Evolutionary conservation across 2,329 filamentous ascomycete species (phyloP).

Genomic region (Colletotrichum abscissum): DNA sequence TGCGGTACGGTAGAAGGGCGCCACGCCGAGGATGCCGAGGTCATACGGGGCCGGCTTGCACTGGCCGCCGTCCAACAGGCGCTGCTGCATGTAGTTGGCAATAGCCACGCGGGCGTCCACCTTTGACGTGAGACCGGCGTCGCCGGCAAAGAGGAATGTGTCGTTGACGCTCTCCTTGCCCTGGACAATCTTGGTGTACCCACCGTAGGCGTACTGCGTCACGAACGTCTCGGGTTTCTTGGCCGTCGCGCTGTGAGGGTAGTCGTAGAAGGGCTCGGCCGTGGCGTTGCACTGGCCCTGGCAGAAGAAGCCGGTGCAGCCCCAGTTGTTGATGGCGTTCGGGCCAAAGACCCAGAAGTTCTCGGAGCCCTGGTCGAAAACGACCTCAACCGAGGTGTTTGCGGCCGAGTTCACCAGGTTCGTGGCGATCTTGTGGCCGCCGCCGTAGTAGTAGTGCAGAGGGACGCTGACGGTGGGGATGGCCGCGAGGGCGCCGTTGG

Average conservation of each 20-base stretch:
- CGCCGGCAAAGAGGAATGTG: constrained; percentile 16
- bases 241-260: constrained; percentile 20
- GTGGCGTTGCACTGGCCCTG: constrained; percentile 29
- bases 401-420: constrained; percentile 17
- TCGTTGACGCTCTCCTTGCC: constrained; percentile 22
- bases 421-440: constrained; percentile 30
- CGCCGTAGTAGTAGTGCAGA: constrained; percentile 31
- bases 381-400: constrained; percentile 23
- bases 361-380: constrained; percentile 31
- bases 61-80: constrained; percentile 6
- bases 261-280: constrained; percentile 27
- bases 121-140: constrained; percentile 2
- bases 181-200: constrained; percentile 26
- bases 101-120: constrained; percentile 14
- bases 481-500: constrained; percentile 16
- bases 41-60: constrained; percentile 21
- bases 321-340: constrained; percentile 27
- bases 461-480: constrained; percentile 20
- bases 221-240: constrained; percentile 18
- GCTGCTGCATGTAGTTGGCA: constrained; percentile 25
- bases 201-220: constrained; percentile 16
- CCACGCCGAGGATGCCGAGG: constrained; percentile 19
- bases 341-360: constrained; percentile 32
- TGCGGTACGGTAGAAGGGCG: constrained; percentile 24
- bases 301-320: constrained; percentile 27